Evolutionary conservation across 2,329 filamentous ascomycete species (phyloP).

Genomic region (Colletotrichum horii): DNA sequence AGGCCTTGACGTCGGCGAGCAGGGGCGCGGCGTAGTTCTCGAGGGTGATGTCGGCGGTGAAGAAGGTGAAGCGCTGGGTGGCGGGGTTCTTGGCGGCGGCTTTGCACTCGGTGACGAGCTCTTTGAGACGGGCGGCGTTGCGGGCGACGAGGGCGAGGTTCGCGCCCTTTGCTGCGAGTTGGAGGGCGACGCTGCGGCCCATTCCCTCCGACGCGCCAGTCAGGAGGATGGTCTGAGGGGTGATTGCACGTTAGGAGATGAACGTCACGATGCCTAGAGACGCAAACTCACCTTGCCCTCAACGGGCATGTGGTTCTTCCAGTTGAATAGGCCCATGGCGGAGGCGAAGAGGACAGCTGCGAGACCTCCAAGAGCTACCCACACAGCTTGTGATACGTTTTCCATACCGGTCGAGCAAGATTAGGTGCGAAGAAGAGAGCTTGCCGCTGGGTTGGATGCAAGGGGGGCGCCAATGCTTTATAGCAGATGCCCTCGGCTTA

Average conservation of each 20-base stretch:
- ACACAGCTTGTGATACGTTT: slow-evolving; percentile 43
- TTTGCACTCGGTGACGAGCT: slow-evolving; percentile 64
- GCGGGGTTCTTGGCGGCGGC: slow-evolving; percentile 67
- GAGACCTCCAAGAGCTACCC: slow-evolving; percentile 54
- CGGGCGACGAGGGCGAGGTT: slow-evolving; percentile 87
- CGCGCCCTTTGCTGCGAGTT: slow-evolving; percentile 83
- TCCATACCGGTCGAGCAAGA: neutral
- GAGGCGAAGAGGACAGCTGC: slow-evolving; percentile 39
- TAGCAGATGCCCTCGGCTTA: neutral
- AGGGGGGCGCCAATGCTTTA: neutral
- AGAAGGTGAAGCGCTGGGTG: slow-evolving; percentile 80
- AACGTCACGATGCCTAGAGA: neutral
- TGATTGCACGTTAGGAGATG: neutral
- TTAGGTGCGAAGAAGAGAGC: neutral
- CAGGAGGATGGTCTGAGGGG: slow-evolving; percentile 78
- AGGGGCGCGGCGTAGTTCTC: slow-evolving; percentile 73
- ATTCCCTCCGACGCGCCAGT: slow-evolving; percentile 95
- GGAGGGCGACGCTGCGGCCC: slow-evolving; percentile 76
- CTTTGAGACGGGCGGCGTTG: slow-evolving; percentile 74
- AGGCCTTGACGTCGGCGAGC: slow-evolving; percentile 73
- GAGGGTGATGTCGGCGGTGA: slow-evolving; percentile 81
- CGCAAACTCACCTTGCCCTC: slow-evolving; percentile 73
- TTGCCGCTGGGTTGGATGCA: too few relatives aligned
- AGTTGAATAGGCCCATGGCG: slow-evolving; percentile 71
- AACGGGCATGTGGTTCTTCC: slow-evolving; percentile 81